phyloP scores from a whole-genome alignment of 805 yeast species.

The Hanseniaspora guilliermondii region DNA sequence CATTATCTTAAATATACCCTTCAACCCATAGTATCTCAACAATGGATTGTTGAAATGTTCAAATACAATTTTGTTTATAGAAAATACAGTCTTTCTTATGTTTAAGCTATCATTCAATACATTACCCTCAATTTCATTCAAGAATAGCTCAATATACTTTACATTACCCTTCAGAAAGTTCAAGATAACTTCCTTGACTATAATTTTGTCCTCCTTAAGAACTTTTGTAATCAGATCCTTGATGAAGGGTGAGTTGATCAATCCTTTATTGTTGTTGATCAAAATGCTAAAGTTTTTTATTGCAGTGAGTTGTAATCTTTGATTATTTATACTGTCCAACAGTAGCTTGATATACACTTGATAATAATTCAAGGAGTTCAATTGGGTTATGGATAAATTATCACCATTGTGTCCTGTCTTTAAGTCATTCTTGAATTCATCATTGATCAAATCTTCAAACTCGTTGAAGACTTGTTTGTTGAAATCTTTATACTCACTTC shows the following conservation, averaged over 20 bases:
- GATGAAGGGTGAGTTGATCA: constrained; percentile 40
- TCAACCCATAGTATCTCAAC: constrained; percentile 25
- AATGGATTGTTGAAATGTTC: constrained; percentile 23
- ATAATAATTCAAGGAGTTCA: constrained; percentile 28
- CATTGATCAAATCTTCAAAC: constrained; percentile 1
- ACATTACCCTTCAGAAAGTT: constrained; percentile 48
- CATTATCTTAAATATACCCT: constrained; percentile 17
- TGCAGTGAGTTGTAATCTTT: constrained; percentile 49
- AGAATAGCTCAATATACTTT: constrained; percentile 34
- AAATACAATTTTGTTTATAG: constrained; percentile 40
- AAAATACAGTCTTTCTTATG: constrained; percentile 53
- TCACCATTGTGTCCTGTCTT: neutral
- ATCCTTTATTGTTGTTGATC: constrained; percentile 38
- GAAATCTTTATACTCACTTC: neutral
- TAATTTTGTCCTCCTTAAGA: constrained; percentile 50
- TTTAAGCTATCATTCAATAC: constrained; percentile 47
- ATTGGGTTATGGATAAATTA: neutral
- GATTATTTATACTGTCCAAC: constrained; percentile 36
- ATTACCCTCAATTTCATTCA: constrained; percentile 31
- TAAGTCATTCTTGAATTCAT: neutral
- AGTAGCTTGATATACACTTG: constrained; percentile 43
- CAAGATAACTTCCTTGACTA: constrained; percentile 64
- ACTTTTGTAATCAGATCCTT: constrained; percentile 40
- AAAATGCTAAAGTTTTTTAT: constrained; percentile 49
- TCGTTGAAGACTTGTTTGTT: neutral